phyloP scores from a whole-genome alignment of 1,284 basidiomycete genomes.

The Acaromyces ingoldii region DNA sequence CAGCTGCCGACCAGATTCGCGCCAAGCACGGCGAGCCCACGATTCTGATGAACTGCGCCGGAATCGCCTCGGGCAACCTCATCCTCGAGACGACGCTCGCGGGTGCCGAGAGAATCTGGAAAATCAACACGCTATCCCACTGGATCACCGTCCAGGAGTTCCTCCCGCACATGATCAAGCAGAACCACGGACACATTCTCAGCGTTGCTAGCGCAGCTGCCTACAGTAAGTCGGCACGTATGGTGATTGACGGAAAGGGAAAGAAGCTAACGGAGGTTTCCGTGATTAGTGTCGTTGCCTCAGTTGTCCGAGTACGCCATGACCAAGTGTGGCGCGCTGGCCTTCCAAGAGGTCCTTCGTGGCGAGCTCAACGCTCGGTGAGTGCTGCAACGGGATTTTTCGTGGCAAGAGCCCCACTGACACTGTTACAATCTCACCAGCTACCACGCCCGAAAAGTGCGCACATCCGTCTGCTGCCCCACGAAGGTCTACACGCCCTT shows the following conservation, averaged over 20 bases:
- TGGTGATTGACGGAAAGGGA: not conserved
- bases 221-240: constrained; percentile 14
- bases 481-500: constrained; percentile 49
- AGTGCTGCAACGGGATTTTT: too few relatives aligned
- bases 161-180: constrained; percentile 38
- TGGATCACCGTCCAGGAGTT: constrained; percentile 44
- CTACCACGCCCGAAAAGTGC: constrained; percentile 40
- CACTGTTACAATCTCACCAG: constrained; percentile 4
- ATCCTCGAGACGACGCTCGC: constrained; percentile 36
- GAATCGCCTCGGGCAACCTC: constrained; percentile 35
- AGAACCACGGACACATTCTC: constrained; percentile 48
- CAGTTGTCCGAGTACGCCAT: constrained; percentile 44
- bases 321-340: constrained; percentile 43
- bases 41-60: constrained; percentile 45
- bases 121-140: constrained; percentile 46
- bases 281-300: constrained; percentile 22
- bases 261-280: not conserved
- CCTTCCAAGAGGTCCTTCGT: constrained; percentile 45
- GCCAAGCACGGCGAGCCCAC: constrained; percentile 25
- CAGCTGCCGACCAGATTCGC: constrained; percentile 34
- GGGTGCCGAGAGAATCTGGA: constrained; percentile 27
- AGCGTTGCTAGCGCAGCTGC: constrained; percentile 41
- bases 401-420: not conserved
- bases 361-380: constrained; percentile 36
- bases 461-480: constrained; percentile 43